phyloP scores from a whole-genome alignment of 345 rosid genomes.

The Populus pruinosa region DNA sequence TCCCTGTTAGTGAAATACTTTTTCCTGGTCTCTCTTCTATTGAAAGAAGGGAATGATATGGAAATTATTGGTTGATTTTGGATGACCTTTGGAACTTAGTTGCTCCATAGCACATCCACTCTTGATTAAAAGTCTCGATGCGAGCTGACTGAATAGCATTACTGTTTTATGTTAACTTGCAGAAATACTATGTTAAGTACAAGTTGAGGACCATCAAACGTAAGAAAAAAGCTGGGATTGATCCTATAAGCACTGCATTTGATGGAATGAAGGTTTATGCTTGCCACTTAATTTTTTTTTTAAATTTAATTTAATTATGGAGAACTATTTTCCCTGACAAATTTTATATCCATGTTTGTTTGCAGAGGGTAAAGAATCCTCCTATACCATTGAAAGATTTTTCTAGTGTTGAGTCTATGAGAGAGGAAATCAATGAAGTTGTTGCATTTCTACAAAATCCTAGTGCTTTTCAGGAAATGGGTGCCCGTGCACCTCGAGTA shows the following conservation, averaged over 20 bases:
- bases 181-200: constrained; percentile 64
- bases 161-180: constrained; percentile 32
- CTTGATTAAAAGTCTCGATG: no score
- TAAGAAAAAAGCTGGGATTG: constrained; percentile 77
- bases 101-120: no score
- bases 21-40: neutral
- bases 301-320: neutral
- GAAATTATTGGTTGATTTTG: neutral
- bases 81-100: neutral
- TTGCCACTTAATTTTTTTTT: constrained; percentile 6
- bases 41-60: neutral
- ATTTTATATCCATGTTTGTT: constrained; percentile 9
- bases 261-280: constrained; percentile 74
- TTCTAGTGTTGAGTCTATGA: constrained; percentile 93
- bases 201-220: constrained; percentile 53
- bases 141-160: constrained; percentile 12
- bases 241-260: constrained; percentile 83
- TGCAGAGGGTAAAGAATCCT: constrained; percentile 92
- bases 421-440: constrained; percentile 94
- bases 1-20: neutral
- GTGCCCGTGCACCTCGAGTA: constrained; percentile 94
- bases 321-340: neutral
- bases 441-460: constrained; percentile 94
- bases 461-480: constrained; percentile 88
- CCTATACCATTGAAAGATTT: constrained; percentile 81